phyloP scores from a whole-genome alignment of 2,329 filamentous ascomycete species.

The Trichoderma guizhouense region DNA sequence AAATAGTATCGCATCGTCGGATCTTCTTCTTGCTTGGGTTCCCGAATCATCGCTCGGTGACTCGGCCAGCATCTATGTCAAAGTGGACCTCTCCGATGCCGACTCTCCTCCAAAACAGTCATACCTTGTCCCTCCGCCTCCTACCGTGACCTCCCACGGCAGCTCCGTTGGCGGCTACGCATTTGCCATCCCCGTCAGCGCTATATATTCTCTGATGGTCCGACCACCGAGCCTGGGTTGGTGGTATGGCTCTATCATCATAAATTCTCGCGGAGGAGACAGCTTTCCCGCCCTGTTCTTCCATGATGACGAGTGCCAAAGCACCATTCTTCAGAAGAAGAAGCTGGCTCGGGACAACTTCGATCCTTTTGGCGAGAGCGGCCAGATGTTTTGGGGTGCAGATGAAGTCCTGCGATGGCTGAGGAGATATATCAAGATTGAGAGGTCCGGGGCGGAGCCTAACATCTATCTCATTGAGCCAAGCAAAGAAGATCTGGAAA shows the following conservation, averaged over 20 bases:
- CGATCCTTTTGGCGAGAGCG: conserved; percentile 81
- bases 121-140: conserved; percentile 87
- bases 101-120: conserved; percentile 80
- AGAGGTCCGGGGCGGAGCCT: conserved; percentile 80
- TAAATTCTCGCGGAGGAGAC: conserved; percentile 87
- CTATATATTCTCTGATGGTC: conserved; percentile 86
- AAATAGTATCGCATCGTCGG: conserved; percentile 54
- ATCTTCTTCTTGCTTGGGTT: conserved; percentile 87
- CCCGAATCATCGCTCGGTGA: conserved; percentile 87
- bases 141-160: conserved; percentile 74
- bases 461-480: conserved; percentile 92
- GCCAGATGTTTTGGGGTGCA: conserved; percentile 94
- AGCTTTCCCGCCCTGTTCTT: conserved; percentile 96
- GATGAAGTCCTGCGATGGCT: conserved; percentile 94
- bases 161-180: conserved; percentile 75
- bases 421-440: conserved; percentile 75
- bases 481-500: conserved; percentile 74
- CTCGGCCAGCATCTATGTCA: conserved; percentile 84
- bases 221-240: conserved; percentile 90
- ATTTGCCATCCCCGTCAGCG: conserved; percentile 85
- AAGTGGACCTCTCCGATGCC: conserved; percentile 83
- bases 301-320: conserved; percentile 94
- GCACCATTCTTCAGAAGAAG: conserved; percentile 91
- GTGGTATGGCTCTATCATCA: conserved; percentile 96
- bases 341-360: conserved; percentile 79